Base-by-base conservation (phyloP, 73 alveolate species). In the Paramecium caudatum region DNA sequence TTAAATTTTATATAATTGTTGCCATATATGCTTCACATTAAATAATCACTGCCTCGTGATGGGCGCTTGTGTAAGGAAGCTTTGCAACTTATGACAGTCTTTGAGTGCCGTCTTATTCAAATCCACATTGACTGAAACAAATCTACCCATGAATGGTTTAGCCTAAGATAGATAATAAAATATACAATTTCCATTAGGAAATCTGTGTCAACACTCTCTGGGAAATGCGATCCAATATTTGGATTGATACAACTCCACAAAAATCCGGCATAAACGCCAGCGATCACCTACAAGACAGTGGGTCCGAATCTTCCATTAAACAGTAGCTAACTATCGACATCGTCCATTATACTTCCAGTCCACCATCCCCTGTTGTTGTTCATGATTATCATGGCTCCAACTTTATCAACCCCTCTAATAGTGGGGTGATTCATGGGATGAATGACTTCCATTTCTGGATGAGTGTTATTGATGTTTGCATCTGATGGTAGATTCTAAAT, bases 331-430 rank as follows among this genome's bases (percentile, higher is more conserved):
- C 69, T 45, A 74, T 74, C 88, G 10, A 74, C 65, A 8, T 74
- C 88, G 19, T 74, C 88, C 88, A 74, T 74, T 21, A 74, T 74
- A n/a, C 69, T 39, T 7, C 88, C 88, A 74, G 88, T 74, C 88
- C 88, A 74, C 88, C 88, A 74, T 4, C 88, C 88, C 43, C 88
- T n/a, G 21, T 74, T 74, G 10, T 74, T 74, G 7, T 74, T 45
- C 88, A 74, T 74, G 1, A 74, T 74, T 10, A 74, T 39, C 65
- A 74, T 39, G 23, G 88, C 88, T 3, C 88, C 88, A 5, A 74
- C 88, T 25, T 74, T 74, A 17, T 74, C 88, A 4, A 74, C 88
- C 4, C 88, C 88, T 21, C 47, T 74, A 15, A 74, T 34, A 43
- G 88, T 9, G 6, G 88, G 88, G 43, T 74, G 88, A 37, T 74